Evolutionary conservation across 352 stramenopile genomes (phyloP), one percentile per base, ranked within the genome.

Genomic region (Phytopythium delawarense): DNA sequence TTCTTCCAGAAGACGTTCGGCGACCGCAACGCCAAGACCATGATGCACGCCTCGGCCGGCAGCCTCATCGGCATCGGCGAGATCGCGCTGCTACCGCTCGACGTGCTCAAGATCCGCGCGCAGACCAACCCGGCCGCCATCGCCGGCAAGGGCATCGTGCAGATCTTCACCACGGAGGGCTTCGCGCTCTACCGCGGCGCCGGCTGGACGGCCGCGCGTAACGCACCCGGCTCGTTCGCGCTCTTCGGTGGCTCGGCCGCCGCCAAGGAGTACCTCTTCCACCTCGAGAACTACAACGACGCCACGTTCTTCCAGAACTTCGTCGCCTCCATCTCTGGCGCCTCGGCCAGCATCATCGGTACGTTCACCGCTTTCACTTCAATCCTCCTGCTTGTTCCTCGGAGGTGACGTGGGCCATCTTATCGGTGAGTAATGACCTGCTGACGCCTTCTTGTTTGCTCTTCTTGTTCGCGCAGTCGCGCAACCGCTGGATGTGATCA

Each of bases 81-180:
- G 81, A 97, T 98, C 61, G 87, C 89, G 50, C 77, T 98, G 32
- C 73, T 98, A 62, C 95, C 95, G 21, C 79, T 98, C n/a, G 94
- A 98, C 68, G 90, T 98, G 67, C 87, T 98, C 64, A 98, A 98
- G 82, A 98, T 98, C 69, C 97, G 97, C 68, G 92, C 94, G 18
- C 95, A 98, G 74, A 98, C 94, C 62, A 96, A 97, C 78, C 95
- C 95, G 25, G 91, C 93, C 54, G 89, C 91, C 35, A 91, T 98
- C 55, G 83, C 83, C 37, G 92, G 93, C 59, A 89, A 96, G 46
- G 94, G 94, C 46, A 69, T 98, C 39, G 63, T 96, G 30, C 76
- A 97, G 67, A 98, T 98, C 69, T 96, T 98, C 80, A 72, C 80
- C 62, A 92, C 84, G 56, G 95, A 98, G 71, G 91, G 92, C 59